Conservation (phyloP, 768 basidiomycete species). For the Pleurotus sapidus region DNA sequence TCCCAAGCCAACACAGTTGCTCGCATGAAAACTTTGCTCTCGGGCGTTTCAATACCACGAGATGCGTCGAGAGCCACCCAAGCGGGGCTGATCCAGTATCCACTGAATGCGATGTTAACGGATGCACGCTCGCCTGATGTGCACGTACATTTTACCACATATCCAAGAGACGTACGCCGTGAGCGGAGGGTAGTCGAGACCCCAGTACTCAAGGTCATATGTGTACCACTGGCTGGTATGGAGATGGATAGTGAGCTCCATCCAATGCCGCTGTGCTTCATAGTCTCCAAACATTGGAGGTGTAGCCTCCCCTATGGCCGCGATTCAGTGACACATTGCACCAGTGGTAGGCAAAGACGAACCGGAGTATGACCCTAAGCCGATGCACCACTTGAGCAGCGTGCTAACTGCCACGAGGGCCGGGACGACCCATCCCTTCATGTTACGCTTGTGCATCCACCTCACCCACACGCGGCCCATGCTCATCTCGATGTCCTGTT, state of each 20-base stretch:
- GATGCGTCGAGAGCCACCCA: conserved; percentile 76
- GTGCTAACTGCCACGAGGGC: conserved; percentile 48
- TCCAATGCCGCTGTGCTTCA: conserved; percentile 94
- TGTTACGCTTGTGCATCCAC: conserved; percentile 74
- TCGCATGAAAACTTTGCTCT: conserved; percentile 79
- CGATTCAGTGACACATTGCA: neutral
- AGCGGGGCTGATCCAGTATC: conserved; percentile 37
- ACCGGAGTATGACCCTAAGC: conserved; percentile 85
- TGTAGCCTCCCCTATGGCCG: conserved; percentile 51
- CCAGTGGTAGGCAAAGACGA: neutral
- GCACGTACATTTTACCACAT: conserved; percentile 70
- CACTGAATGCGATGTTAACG: conserved; percentile 18
- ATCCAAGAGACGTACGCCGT: conserved; percentile 90
- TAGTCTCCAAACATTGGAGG: conserved; percentile 92
- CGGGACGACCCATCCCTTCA: conserved; percentile 61
- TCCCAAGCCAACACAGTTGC: conserved; percentile 70
- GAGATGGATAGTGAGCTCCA: conserved; percentile 83
- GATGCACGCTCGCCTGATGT: too few species aligned
- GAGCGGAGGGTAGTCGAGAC: conserved; percentile 91
- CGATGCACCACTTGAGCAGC: conserved; percentile 65
- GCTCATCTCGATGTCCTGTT: conserved; percentile 24
- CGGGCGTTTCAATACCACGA: conserved; percentile 66
- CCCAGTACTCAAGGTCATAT: conserved; percentile 90
- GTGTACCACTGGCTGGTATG: conserved; percentile 81
- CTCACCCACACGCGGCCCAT: conserved; percentile 65